Conservation (phyloP, 257 asterid species). For the Striga asiatica region DNA sequence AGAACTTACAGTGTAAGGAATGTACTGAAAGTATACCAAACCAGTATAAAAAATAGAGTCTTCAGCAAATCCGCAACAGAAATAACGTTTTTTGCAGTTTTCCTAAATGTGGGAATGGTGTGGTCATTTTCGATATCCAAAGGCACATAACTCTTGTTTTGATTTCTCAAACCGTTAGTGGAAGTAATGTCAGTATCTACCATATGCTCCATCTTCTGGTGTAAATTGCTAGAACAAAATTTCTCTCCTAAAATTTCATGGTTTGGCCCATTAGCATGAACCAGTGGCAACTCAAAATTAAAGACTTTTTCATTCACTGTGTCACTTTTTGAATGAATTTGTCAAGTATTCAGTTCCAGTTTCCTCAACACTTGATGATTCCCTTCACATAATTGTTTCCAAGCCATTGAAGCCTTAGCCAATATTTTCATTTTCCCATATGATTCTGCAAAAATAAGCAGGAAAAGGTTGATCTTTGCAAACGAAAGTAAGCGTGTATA, state of each 20-base stretch:
- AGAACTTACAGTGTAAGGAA: conserved; percentile 76
- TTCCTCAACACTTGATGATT: conserved; percentile 39
- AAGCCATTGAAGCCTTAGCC: conserved; percentile 21
- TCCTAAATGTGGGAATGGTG: conserved; percentile 16
- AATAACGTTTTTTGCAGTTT: conserved; percentile 25
- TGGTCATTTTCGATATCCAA: conserved; percentile 50
- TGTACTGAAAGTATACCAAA: conserved; percentile 96
- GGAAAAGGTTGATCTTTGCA: not conserved
- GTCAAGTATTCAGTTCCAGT: conserved; percentile 17
- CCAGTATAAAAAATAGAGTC: conserved; percentile 69
- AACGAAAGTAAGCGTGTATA: not conserved
- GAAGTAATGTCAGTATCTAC: conserved; percentile 25
- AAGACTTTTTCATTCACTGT: conserved; percentile 27
- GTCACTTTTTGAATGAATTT: conserved; percentile 20
- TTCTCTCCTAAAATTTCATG: conserved; percentile 29
- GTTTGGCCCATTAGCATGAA: conserved; percentile 16
- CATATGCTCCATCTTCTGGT: conserved; percentile 41
- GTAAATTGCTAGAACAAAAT: conserved; percentile 14
- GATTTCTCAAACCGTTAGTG: conserved; percentile 22
- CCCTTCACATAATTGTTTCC: conserved; percentile 26
- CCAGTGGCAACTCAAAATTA: conserved; percentile 35
- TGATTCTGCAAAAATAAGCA: not conserved
- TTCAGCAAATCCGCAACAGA: conserved; percentile 61
- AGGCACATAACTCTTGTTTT: conserved; percentile 39
- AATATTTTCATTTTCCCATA: not conserved